Evolutionary conservation across 768 basidiomycete species (phyloP), one percentile per base, ranked within the genome.

Genomic region (Rhodotorula toruloides): DNA sequence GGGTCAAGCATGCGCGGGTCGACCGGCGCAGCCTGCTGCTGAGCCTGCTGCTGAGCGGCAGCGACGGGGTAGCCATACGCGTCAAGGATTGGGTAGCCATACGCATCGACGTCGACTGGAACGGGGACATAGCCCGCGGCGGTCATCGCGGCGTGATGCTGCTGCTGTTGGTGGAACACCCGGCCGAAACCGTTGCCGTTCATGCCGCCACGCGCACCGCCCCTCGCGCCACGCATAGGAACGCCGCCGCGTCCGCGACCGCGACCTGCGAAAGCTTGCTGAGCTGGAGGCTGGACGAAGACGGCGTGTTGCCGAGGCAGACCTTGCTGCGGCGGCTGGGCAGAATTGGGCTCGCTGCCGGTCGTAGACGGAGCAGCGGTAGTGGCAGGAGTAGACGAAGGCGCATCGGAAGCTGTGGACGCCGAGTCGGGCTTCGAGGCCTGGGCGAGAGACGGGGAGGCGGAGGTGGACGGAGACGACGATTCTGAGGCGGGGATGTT

Each of bases 1-100:
- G 83, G 78, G 74, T 92, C 90, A 19, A 89, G 64, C 52, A 39
- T 37, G 21, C 65, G 43, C 60, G 68, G 68, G 47, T 65, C 68
- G 16, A 61, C 52, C n/a, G 37, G 16, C 25, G 22, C 32, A 29
- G 43, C 63, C 48, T 59, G 53, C 40, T 40, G 58, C 47, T 54
- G 52, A 14, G n/a, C 58, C 58, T 47, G 59, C 54, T 21, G 46
- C 43, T 13, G 50, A 61, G n/a, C 47, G 46, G 32, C 57, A 1
- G 61, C 55, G 25, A 63, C 61, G 19, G 67, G 67, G 60, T 54
- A 48, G 21, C 66, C 66, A 25, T 37, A 61, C 37, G 56, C 44
- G 56, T 67, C 66, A 46, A 67, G 44, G 27, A 67, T 34, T 14
- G 61, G 14, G 52, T 47, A 53, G 12, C 56, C 61, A 46, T 46